Base-by-base conservation (phyloP, 768 basidiomycete species). In the Tulasnella sp. region DNA sequence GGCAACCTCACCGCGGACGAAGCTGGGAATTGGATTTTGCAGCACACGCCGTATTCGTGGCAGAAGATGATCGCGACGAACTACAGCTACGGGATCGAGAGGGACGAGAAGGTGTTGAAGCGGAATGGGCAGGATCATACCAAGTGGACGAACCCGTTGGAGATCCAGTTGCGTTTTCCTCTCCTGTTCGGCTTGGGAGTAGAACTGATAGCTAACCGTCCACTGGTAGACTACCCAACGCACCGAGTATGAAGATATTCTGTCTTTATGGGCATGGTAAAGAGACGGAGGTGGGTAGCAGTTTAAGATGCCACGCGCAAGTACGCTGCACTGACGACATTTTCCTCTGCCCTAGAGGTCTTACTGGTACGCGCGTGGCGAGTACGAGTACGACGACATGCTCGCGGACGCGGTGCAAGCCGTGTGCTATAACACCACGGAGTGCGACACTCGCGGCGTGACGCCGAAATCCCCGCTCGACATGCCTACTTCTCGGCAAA, bases 201-300 rank as follows among this genome's bases (percentile, higher is more conserved):
- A 35, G 26, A 9, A 7, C 17, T 34, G 36, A 69, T 16, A 36
- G 14, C 11, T 69, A 14, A 37, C 29, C n/a, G n/a, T n/a, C 26
- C 41, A 35, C n/a, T n/a, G n/a, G 19, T 69, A 92, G 92, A 75
- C 82, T 99, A n/a, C 96, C 96, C 0, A 80, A 88, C 64, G 97
- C 97, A 0, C 95, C 96, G 0, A 90, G 89, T 5, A 90, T 97
- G 89, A 92, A 90, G 77, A 89, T 96, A 35, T 91, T 89, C 79
- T 98, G 95, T 75, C 86, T 95, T 2, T 98, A 98, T 81, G 96
- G 96, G 0, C 90, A 93, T 75, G 96, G 96, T n/a, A 98, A 98
- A 78, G 91, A 95, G 76, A 99, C 95, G 0, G 95, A 97, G 85
- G 91, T 88, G 42, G 75, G 85, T 71, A 68, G 72, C 47, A 72